Percentiles rank a stretch among this genome's conserved stretches.
Conservation (phyloP, 768 basidiomycete species). For the Hypholoma fasciculare region DNA sequence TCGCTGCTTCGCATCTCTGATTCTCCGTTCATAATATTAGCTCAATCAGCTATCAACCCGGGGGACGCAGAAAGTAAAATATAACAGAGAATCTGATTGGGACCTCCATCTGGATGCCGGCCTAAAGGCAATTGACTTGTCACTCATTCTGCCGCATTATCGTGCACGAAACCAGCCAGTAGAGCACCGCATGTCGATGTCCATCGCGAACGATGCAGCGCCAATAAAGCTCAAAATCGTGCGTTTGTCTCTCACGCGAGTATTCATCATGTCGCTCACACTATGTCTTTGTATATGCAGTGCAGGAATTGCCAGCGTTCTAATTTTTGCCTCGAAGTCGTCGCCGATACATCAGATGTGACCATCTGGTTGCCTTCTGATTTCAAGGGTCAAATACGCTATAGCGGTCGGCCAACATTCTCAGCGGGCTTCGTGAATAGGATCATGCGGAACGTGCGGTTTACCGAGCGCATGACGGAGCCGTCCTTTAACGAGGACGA, state of each 20-base stretch:
- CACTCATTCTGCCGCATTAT: slow-evolving; percentile 75
- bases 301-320: slow-evolving; percentile 56
- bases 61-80: slow-evolving; percentile 68
- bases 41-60: slow-evolving; percentile 25
- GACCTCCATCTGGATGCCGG: slow-evolving; percentile 63
- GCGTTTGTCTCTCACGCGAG: slow-evolving; percentile 29
- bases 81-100: slow-evolving; percentile 58
- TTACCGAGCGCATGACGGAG: slow-evolving; percentile 41
- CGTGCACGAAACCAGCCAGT: slow-evolving; percentile 74
- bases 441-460: slow-evolving; percentile 52
- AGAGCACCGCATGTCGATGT: slow-evolving; percentile 72
- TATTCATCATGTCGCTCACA: slow-evolving; percentile 16
- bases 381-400: slow-evolving; percentile 67
- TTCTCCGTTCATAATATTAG: slow-evolving; percentile 6
- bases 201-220: slow-evolving; percentile 48
- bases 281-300: slow-evolving; percentile 30
- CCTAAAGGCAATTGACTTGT: slow-evolving; percentile 56
- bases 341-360: slow-evolving; percentile 65
- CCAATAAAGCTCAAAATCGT: slow-evolving; percentile 76
- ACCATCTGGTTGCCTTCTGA: slow-evolving; percentile 81
- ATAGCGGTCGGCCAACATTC: slow-evolving; percentile 51
- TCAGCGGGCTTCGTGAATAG: slow-evolving; percentile 77
- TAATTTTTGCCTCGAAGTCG: slow-evolving; percentile 65
- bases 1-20: not conserved
- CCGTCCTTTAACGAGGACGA: slow-evolving; percentile 51